Evolutionary conservation across 495 filamentous ascomycete species (phyloP), one percentile per base, ranked within the genome.

Genomic region (Aspergillus nidulans): DNA sequence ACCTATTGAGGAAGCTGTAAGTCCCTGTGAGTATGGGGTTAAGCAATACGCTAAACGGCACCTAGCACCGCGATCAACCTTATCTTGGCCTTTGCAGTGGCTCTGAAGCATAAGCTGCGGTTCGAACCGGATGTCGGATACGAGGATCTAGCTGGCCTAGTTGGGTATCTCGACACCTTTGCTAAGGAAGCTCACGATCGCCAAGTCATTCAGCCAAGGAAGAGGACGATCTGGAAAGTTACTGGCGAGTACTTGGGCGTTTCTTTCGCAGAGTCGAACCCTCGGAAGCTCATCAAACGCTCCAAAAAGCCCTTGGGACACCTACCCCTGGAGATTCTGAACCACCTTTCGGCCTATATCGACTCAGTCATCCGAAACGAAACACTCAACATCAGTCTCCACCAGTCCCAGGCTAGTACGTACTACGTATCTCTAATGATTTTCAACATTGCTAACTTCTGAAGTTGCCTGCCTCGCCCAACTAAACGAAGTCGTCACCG

Each of bases 51-150:
- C 41, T 38, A 24, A 34, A 41, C n/a, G 24, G 19, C 7, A n/a
- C 42, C 28, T 57, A 84, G 83, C 39, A 84, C 89, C 1, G 87
- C 85, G 2, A 81, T 94, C 66, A 94, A 95, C 67, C 81, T 95
- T 36, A 78, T 94, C 54, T 78, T 90, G 16, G 89, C 88, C 2
- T 96, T 87, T 64, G 78, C 86, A 26, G 77, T 89, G 7, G 69
- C 90, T 0, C 76, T 92, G 47, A 95, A 92, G 65, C 90, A 92
- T 73, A 86, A 84, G 63, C 81, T 96, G n/a, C 88, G 91, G 21
- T 92, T 91, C 63, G 90, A 96, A 63, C 88, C 90, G 0, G 90
- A 88, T 67, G 82, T 86, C 19, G 83, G 85, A 52, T 92, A 95
- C 62, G 78, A 50, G 75, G 81, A 69, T 82, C 74, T 60, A 78